Evolutionary conservation across 306 rosid genomes (phyloP), one percentile per base, ranked within the genome.

Genomic region (Alnus rubra): DNA sequence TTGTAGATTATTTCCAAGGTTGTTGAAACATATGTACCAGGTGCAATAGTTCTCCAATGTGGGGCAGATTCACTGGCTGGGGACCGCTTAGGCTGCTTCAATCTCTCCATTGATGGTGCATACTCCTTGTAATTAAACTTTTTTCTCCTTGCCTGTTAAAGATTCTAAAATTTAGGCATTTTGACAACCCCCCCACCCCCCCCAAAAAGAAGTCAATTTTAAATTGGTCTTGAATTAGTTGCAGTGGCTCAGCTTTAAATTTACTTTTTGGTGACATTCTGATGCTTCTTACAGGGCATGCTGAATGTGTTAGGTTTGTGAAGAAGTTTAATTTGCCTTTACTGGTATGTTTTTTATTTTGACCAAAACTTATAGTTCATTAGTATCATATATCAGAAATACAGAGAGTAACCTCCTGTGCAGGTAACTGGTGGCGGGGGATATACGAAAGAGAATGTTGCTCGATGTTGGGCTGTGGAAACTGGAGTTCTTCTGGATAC

Each of bases 61-160:
- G 99, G 99, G 84, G 99, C 99, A 44, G 99, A 95, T 89, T 95
- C 99, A 1, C 94, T 95, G 79, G 98, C 99, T 78, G 98, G 98
- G 73, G 99, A 95, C 79, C 98, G 99, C 83, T 86, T 95, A 88
- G 99, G 99, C 84, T 95, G 99, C 94, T 95, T 95, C 96, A 95
- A 95, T 89, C 99, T 95, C 84, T 95, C 99, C 83, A 93, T 95
- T 89, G 99, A 95, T 90, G 99, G 99, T 95, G 90, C 84, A 84
- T 88, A 64, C 83, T 87, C 81, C 82, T 75, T 71, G 90, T 89
- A 84, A 88, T 85, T 82, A 30, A 59, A 50, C 49, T 53, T 19
- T 48, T 84, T 85, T 80, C 85, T 67, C 75, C 68, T 80, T 60
- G 14, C 59, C 76, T 56, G 15, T 23, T 18, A 55, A 54, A 56